Base-by-base conservation (phyloP, 2,329 filamentous ascomycete genomes). In the Exophiala bonariae region DNA sequence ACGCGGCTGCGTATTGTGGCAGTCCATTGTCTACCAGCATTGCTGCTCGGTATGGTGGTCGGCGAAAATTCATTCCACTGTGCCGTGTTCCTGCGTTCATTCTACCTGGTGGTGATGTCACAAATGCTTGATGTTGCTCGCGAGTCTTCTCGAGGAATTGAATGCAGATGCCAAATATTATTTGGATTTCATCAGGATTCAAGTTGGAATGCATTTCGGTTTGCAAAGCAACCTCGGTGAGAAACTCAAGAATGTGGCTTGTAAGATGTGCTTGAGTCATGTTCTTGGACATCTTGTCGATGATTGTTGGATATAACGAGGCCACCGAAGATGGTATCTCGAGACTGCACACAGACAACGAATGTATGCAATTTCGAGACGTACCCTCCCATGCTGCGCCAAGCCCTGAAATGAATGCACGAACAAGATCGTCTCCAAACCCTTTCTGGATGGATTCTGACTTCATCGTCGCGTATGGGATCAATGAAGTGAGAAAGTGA, bases 101-200 rank as follows among this genome's bases (percentile, higher is more conserved):
- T 49, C 64, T 59, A 13, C 51, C 50, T 45, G 44, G 59, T 26
- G 56, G 42, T 54, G 59, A 46, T 13, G 23, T 48, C 8, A 60
- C 49, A 13, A 74, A 70, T n/a, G 44, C 36, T 20, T 49, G 41
- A 28, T 54, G 49, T 30, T 54, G 44, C 54, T 92, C 88, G 54
- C 89, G 79, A 1, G 91, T 89, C 50, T 91, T 92, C 59, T 97
- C 89, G 31, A 99, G 75, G 64, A 96, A 97, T 42, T 90, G 84
- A 66, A 96, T 90, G 62, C 90, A 96, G 37, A 99, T 95, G 8
- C 88, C 93, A 64, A 99, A 97, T 1, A 97, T 88, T 44, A 89
- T 90, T 53, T 89, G 87, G 66, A 92, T 96, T 61, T 97, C 91
- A 33, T 96, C 89, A 59, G 95, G 86, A 41, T 88, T 81, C 64